A percentile compares a stretch with the other conserved stretches of the same genome.
Evolutionary conservation across 331 rosid species (phyloP).

Genomic region (Ulmus americana): DNA sequence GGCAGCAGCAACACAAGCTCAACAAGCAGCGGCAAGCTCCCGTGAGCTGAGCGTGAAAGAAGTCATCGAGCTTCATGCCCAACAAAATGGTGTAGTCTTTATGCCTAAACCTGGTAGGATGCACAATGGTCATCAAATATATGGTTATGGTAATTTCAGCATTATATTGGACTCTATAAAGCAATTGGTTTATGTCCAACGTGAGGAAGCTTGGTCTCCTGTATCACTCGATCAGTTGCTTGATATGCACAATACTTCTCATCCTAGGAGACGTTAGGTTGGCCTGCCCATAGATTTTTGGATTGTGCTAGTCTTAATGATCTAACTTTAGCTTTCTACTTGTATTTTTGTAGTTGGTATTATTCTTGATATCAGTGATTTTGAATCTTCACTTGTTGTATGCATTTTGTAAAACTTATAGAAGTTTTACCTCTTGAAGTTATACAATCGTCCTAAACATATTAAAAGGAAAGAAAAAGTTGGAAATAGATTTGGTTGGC

Average conservation of each 20-base stretch:
- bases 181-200: slow-evolving; percentile 76
- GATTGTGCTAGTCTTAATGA: background rate
- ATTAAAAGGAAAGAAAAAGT: no score
- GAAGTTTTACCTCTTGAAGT: no score
- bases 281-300: background rate
- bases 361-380: no score
- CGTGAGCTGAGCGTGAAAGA: slow-evolving; percentile 81
- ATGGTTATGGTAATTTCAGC: slow-evolving; percentile 80
- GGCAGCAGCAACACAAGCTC: slow-evolving; percentile 27
- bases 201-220: slow-evolving; percentile 63
- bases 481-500: no score
- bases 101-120: slow-evolving; percentile 70
- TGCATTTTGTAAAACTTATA: no score
- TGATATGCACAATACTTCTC: slow-evolving; percentile 62
- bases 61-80: slow-evolving; percentile 76
- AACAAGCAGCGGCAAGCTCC: slow-evolving; percentile 52
- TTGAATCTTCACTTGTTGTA: no score
- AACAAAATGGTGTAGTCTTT: slow-evolving; percentile 63
- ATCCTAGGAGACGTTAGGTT: slow-evolving; percentile 42
- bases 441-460: no score
- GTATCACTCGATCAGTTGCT: slow-evolving; percentile 66
- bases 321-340: no score
- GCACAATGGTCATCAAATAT: slow-evolving; percentile 79
- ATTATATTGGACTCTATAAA: slow-evolving; percentile 71
- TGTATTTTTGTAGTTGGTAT: no score